Conservation (phyloP, 352 stramenopile genomes). For the Phytophthora meadii region DNA sequence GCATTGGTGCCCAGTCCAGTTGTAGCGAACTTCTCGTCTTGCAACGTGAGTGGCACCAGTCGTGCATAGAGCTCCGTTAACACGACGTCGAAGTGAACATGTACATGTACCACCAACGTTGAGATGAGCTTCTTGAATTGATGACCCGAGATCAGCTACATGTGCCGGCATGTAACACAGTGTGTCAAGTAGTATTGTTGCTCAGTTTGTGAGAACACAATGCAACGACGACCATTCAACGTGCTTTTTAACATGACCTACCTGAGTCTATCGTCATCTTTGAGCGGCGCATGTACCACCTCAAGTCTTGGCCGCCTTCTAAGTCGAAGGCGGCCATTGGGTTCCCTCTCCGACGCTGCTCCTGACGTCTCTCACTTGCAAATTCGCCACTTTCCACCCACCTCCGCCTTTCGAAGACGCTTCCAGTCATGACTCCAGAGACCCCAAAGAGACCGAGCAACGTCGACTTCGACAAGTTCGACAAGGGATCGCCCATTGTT, state of each 20-base stretch:
- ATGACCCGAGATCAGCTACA: slow-evolving; percentile 3
- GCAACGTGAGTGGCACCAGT: too few relatives aligned
- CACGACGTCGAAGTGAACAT: too few relatives aligned
- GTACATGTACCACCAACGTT: neutral
- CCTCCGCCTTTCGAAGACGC: neutral
- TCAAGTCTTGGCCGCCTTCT: neutral
- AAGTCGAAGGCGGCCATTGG: neutral
- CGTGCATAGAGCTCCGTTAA: too few relatives aligned
- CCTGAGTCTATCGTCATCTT: slow-evolving; percentile 9
- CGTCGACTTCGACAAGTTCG: slow-evolving; percentile 28
- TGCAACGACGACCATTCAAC: neutral
- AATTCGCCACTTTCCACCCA: slow-evolving; percentile 21
- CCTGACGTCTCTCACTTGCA: slow-evolving; percentile 20
- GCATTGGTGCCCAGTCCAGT: too few relatives aligned
- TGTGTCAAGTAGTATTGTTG: neutral
- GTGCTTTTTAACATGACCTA: neutral
- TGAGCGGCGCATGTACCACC: neutral
- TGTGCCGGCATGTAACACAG: too few relatives aligned
- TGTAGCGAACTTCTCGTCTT: too few relatives aligned
- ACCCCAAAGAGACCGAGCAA: slow-evolving; percentile 27
- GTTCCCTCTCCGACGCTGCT: slow-evolving; percentile 1
- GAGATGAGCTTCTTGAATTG: slow-evolving; percentile 2
- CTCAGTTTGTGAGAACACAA: neutral
- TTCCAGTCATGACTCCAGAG: slow-evolving; percentile 16
- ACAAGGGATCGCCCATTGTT: slow-evolving; percentile 29